Base-by-base conservation (phyloP, 352 stramenopile genomes). In the Achlya hypogyna region DNA sequence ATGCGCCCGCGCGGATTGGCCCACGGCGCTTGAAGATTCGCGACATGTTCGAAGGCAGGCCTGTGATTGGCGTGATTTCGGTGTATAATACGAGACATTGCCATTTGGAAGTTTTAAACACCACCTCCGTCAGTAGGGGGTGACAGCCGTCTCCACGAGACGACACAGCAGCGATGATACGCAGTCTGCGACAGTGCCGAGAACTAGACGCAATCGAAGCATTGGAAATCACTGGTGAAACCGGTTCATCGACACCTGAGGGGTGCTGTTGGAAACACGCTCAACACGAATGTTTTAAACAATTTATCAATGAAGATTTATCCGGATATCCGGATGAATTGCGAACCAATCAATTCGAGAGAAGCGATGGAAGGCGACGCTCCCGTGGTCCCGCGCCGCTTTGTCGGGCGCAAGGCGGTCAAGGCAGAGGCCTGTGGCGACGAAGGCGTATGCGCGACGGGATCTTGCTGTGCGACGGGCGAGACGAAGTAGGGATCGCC, bases 271-370 rank as follows among this genome's bases (percentile, higher is more conserved):
- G 14, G 14, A 45, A 45, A 45, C 38, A 45, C 38, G n/a, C n/a
- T n/a, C n/a, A n/a, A n/a, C n/a, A n/a, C n/a, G n/a, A n/a, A n/a
- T n/a, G n/a, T n/a, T n/a, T n/a, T n/a, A n/a, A n/a, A n/a, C n/a
- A n/a, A n/a, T n/a, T n/a, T n/a, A n/a, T 45, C 38, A 45, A 45
- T 59, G 18, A 42, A 60, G 31, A 53, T 35, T 35, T 51, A 64
- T 51, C 32, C 54, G 54, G 54, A 52, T 28, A 29, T 53, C 54
- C 54, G 54, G 54, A 64, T 64, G 38, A 52, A 47, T 45, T 52
- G n/a, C 8, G 20, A 40, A 25, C 22, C 34, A 20, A 28, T 27
- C 53, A 62, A 31, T 20, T 45, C 38, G 12, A 45, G 35, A 23
- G 12, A 42, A 32, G 25, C 12, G 31, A 25, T 23, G 25, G 40